These are phyloP conservation scores for Cantharellus anzutake DNA, from an alignment of 768 basidiomycete genomes.

Conservation along the genomic window DNA sequence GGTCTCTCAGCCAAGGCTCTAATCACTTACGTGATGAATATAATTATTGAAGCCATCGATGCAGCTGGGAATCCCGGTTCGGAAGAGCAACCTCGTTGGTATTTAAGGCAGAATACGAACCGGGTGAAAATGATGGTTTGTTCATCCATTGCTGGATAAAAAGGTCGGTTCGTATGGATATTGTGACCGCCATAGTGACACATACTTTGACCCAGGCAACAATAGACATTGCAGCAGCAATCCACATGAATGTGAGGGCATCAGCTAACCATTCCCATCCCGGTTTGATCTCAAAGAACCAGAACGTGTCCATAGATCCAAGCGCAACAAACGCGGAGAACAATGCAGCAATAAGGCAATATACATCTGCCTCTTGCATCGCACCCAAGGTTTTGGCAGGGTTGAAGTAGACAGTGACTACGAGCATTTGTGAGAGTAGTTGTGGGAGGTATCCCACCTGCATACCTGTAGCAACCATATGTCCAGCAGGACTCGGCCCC, in stretches of 20 bases:
- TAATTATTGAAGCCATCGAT: constrained; percentile 54
- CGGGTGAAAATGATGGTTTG: constrained; percentile 80
- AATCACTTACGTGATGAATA: constrained; percentile 54
- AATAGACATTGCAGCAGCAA: constrained; percentile 62
- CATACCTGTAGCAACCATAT: constrained; percentile 78
- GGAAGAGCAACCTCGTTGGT: too few relatives aligned
- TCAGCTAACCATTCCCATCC: constrained; percentile 65
- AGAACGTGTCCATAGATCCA: constrained; percentile 57
- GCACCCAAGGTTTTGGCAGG: constrained; percentile 85
- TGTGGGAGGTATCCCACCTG: background rate
- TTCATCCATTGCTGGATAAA: constrained; percentile 45
- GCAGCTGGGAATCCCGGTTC: constrained; percentile 34
- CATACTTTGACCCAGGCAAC: constrained; percentile 66
- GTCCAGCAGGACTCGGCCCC: constrained; percentile 58
- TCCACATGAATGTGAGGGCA: constrained; percentile 53
- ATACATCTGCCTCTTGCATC: constrained; percentile 83
- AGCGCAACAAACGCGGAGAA: constrained; percentile 59
- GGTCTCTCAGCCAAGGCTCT: too few relatives aligned
- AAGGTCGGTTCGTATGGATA: background rate
- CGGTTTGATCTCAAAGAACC: constrained; percentile 51
- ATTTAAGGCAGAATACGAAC: constrained; percentile 21
- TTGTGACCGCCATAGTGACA: too few relatives aligned
- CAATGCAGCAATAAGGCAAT: constrained; percentile 47
- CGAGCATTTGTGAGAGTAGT: background rate
- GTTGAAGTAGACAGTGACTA: constrained; percentile 59